phyloP scores from a whole-genome alignment of 2,329 filamentous ascomycete species.

The Dryadomyces sulphureus region DNA sequence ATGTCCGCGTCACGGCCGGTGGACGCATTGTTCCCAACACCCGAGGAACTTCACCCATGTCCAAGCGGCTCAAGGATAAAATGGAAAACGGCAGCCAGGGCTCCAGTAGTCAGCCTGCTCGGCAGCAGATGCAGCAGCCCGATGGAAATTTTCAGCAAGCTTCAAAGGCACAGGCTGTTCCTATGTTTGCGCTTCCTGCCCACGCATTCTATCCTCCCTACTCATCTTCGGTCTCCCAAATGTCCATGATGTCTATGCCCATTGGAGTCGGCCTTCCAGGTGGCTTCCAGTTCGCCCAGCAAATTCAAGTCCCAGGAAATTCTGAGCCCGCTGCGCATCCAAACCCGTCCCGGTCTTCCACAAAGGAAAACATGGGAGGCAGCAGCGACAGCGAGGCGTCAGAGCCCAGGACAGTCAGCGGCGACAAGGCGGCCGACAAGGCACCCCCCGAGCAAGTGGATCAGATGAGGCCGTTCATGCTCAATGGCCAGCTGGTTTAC shows the following conservation, averaged over 20 bases:
- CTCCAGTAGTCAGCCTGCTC: slow-evolving; percentile 8
- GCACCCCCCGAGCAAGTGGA: slow-evolving; percentile 31
- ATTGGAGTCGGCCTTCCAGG: slow-evolving; percentile 17
- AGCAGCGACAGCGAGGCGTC: slow-evolving; percentile 10
- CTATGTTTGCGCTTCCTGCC: slow-evolving; percentile 13
- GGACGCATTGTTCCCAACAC: slow-evolving; percentile 54
- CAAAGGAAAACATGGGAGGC: slow-evolving; percentile 11
- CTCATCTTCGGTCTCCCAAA: slow-evolving; percentile 14
- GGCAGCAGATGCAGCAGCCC: slow-evolving; percentile 3
- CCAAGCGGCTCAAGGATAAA: slow-evolving; percentile 32
- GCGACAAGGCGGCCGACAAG: slow-evolving; percentile 18
- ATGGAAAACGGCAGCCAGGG: slow-evolving; percentile 11
- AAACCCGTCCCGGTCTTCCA: slow-evolving; percentile 11
- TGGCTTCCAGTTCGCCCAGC: slow-evolving; percentile 11
- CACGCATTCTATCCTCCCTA: slow-evolving; percentile 9
- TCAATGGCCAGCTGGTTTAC: slow-evolving; percentile 21
- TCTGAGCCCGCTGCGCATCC: background rate
- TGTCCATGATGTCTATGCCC: slow-evolving; percentile 25
- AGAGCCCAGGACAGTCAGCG: background rate
- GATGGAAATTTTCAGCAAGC: background rate
- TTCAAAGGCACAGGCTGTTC: slow-evolving; percentile 10
- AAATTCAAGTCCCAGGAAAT: background rate
- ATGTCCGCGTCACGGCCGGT: slow-evolving; percentile 52
- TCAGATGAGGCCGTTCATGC: slow-evolving; percentile 26
- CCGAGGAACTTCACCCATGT: slow-evolving; percentile 35